phyloP scores from a whole-genome alignment of 805 yeast species.

The Kodamaea laetipori region DNA sequence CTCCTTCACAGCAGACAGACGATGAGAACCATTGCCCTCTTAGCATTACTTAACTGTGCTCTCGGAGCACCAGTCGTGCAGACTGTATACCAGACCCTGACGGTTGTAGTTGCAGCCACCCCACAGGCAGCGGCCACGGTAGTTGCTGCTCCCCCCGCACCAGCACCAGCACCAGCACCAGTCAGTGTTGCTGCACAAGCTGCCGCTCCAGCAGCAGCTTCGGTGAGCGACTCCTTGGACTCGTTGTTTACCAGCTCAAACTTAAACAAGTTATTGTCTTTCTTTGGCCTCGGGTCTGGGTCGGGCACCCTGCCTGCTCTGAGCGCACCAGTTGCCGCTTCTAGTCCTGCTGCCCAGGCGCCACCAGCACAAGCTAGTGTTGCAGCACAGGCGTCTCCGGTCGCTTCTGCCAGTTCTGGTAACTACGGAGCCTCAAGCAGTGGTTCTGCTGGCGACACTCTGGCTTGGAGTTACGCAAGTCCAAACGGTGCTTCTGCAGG shows the following conservation, averaged over 20 bases:
- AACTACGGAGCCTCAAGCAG: background rate
- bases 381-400: slow-evolving; percentile 10
- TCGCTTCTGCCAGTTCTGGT: slow-evolving; percentile 6
- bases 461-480: slow-evolving; percentile 1
- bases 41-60: slow-evolving; percentile 17
- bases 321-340: slow-evolving; percentile 14
- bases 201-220: slow-evolving; percentile 10
- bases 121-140: slow-evolving; percentile 16
- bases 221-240: slow-evolving; percentile 11
- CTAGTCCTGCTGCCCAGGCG: slow-evolving; percentile 2
- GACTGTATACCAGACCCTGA: slow-evolving; percentile 25
- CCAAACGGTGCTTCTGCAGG: slow-evolving; percentile 4
- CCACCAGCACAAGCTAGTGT: slow-evolving; percentile 3
- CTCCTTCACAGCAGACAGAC: background rate
- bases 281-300: slow-evolving; percentile 14
- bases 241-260: slow-evolving; percentile 12
- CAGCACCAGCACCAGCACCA: slow-evolving; percentile 15
- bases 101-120: slow-evolving; percentile 16
- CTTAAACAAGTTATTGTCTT: slow-evolving; percentile 15
- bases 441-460: background rate
- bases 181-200: slow-evolving; percentile 14
- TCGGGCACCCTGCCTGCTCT: slow-evolving; percentile 12
- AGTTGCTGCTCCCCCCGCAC: slow-evolving; percentile 21
- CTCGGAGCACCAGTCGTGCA: slow-evolving; percentile 27
- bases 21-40: slow-evolving; percentile 9